These are phyloP conservation scores for Phytophthora meadii DNA, from an alignment of 352 stramenopile species.

Conservation along the genomic window DNA sequence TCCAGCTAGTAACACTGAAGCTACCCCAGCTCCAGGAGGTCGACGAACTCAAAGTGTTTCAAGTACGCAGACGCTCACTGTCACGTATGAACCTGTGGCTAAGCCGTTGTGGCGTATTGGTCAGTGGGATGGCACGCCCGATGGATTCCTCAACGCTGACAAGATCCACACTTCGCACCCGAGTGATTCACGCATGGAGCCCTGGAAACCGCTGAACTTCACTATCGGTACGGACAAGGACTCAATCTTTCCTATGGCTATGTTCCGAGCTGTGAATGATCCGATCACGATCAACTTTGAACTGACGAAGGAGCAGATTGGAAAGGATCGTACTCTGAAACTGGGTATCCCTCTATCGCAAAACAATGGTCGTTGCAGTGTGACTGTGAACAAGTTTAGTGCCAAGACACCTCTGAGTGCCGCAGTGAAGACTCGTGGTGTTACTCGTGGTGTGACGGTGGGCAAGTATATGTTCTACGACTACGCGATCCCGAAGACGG, in stretches of 20 bases:
- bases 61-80: slow-evolving; percentile 22
- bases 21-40: slow-evolving; percentile 2
- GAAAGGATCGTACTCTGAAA: slow-evolving; percentile 39
- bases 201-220: slow-evolving; percentile 42
- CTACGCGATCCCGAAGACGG: slow-evolving; percentile 48
- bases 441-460: slow-evolving; percentile 51
- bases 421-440: slow-evolving; percentile 52
- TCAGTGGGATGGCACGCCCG: slow-evolving; percentile 56
- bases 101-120: slow-evolving; percentile 58
- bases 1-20: neutral
- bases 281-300: slow-evolving; percentile 50
- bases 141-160: slow-evolving; percentile 58
- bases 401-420: slow-evolving; percentile 35
- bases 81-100: slow-evolving; percentile 32
- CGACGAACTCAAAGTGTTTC: slow-evolving; percentile 12
- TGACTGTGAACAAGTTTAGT: slow-evolving; percentile 52
- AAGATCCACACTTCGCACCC: slow-evolving; percentile 67
- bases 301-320: slow-evolving; percentile 38
- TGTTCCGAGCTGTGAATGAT: slow-evolving; percentile 61
- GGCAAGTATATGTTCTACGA: slow-evolving; percentile 63
- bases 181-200: slow-evolving; percentile 52
- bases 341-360: slow-evolving; percentile 58
- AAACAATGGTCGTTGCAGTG: slow-evolving; percentile 43
- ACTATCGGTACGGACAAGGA: slow-evolving; percentile 32
- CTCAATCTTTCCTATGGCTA: slow-evolving; percentile 49